Evolutionary conservation across 2,329 filamentous ascomycete genomes (phyloP).

Genomic region (Pseudogymnoascus sp.): DNA sequence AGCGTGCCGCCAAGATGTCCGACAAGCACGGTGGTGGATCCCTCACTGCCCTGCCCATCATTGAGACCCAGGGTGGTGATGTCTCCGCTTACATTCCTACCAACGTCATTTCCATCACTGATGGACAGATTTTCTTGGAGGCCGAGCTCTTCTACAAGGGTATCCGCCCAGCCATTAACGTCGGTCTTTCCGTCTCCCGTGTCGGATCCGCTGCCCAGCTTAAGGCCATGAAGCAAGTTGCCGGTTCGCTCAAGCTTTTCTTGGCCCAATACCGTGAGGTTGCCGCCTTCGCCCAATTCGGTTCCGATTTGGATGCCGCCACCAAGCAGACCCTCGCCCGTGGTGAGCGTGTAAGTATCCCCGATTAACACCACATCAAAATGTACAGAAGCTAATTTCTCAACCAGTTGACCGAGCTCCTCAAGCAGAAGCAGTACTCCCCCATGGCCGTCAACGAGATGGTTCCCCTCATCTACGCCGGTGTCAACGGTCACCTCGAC

Average conservation of each 20-base stretch:
- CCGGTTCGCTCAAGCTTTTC: constrained; percentile 99
- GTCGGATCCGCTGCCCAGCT: constrained; percentile 99
- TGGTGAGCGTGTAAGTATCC: constrained; percentile 82
- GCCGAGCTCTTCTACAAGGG: constrained; percentile 99
- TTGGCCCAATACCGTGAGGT: constrained; percentile 99
- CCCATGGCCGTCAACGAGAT: constrained; percentile 99
- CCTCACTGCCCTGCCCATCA: constrained; percentile 92
- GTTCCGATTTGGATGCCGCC: constrained; percentile 96
- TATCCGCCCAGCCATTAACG: constrained; percentile 99
- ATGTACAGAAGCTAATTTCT: constrained; percentile 14
- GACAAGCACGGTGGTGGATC: constrained; percentile 91
- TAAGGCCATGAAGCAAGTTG: constrained; percentile 99
- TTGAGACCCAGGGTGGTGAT: constrained; percentile 99
- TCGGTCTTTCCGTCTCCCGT: constrained; percentile 99
- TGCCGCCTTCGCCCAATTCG: constrained; percentile 98
- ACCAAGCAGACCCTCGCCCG: constrained; percentile 97
- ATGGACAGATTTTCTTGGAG: constrained; percentile 99
- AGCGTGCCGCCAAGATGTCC: constrained; percentile 99
- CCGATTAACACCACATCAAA: constrained; percentile 16
- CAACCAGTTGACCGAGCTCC: constrained; percentile 75
- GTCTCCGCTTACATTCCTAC: constrained; percentile 99
- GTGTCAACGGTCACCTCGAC: constrained; percentile 97
- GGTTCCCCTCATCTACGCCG: constrained; percentile 98
- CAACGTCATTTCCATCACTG: constrained; percentile 99
- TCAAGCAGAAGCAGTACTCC: constrained; percentile 99